A percentile compares a stretch with the other conserved stretches of the same genome.
Evolutionary conservation across 2,329 filamentous ascomycete species (phyloP).

Genomic region (Tolypocladium endophyticum): DNA sequence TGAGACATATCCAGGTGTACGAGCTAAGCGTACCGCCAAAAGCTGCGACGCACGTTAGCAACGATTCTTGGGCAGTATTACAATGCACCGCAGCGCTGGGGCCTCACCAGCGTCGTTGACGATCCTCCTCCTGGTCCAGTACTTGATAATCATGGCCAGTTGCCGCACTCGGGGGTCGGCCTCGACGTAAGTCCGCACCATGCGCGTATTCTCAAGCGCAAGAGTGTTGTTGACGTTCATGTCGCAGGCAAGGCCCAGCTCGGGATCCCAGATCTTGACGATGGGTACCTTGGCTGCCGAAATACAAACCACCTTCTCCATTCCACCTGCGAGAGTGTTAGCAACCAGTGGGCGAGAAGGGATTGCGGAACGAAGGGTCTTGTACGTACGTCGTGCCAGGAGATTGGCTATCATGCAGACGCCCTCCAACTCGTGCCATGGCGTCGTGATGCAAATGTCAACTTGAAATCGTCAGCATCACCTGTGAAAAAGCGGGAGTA

Average conservation of each 20-base stretch:
- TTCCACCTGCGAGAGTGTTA: conserved; percentile 58
- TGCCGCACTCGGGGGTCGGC: conserved; percentile 84
- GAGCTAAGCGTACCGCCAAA: conserved; percentile 92
- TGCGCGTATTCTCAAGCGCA: conserved; percentile 89
- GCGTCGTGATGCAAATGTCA: conserved; percentile 93
- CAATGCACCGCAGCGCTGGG: conserved; percentile 4
- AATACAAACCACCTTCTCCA: conserved; percentile 93
- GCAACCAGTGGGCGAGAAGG: conserved; percentile 20
- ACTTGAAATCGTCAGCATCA: conserved; percentile 44
- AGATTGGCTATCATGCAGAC: conserved; percentile 87
- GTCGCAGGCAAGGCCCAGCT: conserved; percentile 79
- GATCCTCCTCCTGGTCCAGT: conserved; percentile 89
- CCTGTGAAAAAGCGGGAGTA: background rate
- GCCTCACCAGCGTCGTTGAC: conserved; percentile 88
- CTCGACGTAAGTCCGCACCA: conserved; percentile 96
- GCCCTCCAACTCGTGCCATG: conserved; percentile 75
- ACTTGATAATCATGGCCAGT: conserved; percentile 91
- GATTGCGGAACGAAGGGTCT: background rate
- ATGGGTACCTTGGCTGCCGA: conserved; percentile 94
- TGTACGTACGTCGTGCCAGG: conserved; percentile 65
- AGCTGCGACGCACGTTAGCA: conserved; percentile 38
- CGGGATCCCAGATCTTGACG: conserved; percentile 97
- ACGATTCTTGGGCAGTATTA: background rate
- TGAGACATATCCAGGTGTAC: conserved; percentile 98
- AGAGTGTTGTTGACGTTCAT: conserved; percentile 99